These are phyloP conservation scores for Terfezia claveryi DNA, from an alignment of 495 filamentous ascomycete genomes.

Conservation along the genomic window DNA sequence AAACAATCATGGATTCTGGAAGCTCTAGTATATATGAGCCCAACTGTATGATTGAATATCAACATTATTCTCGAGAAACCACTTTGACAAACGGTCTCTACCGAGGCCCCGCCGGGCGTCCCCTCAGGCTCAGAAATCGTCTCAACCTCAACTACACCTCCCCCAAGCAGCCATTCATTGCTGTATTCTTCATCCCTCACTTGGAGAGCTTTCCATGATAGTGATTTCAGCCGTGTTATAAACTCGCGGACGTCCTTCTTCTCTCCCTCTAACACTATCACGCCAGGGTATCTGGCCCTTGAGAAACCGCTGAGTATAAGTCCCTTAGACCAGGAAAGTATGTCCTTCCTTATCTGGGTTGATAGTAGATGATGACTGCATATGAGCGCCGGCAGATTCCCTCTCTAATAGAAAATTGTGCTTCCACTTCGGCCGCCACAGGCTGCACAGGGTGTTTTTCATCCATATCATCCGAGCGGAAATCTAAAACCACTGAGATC, in stretches of 20 bases:
- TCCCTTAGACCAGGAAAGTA: background rate
- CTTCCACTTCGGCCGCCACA: too few species aligned
- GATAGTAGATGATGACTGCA: background rate
- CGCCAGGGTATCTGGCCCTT: background rate
- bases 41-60: background rate
- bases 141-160: background rate
- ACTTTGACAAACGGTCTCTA: background rate
- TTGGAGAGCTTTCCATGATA: background rate
- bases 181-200: background rate
- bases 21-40: background rate
- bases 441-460: too few species aligned
- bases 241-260: background rate
- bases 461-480: too few species aligned
- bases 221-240: background rate
- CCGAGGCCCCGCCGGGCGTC: background rate
- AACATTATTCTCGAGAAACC: background rate
- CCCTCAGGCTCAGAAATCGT: background rate
- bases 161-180: background rate
- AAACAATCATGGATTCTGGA: too few species aligned
- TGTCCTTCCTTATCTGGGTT: background rate
- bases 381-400: background rate
- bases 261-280: background rate
- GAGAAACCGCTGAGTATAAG: background rate
- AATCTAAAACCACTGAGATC: too few species aligned
- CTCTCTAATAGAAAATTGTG: too few species aligned